Conservation (phyloP, 2,329 filamentous ascomycete genomes). For the Colletotrichum brevisporum region DNA sequence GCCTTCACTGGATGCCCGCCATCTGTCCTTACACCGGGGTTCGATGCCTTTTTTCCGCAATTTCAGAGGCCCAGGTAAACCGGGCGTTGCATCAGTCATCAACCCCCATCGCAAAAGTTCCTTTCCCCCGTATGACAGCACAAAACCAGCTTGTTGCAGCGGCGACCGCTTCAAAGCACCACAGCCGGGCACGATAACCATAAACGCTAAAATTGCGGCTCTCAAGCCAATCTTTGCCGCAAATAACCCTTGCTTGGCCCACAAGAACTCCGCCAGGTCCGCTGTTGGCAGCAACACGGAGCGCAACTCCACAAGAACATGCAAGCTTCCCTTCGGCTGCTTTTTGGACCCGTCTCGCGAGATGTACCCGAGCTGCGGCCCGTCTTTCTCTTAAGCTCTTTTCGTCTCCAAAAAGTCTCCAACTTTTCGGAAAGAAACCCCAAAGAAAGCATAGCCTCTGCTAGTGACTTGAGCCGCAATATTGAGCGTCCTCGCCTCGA, state of each 20-base stretch:
- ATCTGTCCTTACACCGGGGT: too few relatives aligned
- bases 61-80: too few relatives aligned
- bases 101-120: too few relatives aligned
- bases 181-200: background rate
- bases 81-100: too few relatives aligned
- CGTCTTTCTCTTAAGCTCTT: too few relatives aligned
- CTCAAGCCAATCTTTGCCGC: background rate
- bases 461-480: background rate
- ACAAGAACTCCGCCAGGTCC: constrained; percentile 5
- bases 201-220: constrained; percentile 3
- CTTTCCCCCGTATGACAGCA: too few relatives aligned
- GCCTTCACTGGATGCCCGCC: too few relatives aligned
- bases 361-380: too few relatives aligned
- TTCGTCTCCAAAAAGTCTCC: background rate
- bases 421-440: background rate
- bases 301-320: background rate
- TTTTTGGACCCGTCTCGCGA: background rate
- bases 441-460: background rate
- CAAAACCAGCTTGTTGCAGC: background rate
- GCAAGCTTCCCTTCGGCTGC: background rate
- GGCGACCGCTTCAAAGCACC: background rate
- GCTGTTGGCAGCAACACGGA: background rate
- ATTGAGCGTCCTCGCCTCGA: too few relatives aligned
- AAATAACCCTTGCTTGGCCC: background rate
- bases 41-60: too few relatives aligned